These are phyloP conservation scores for Monascus purpureus DNA, from an alignment of 495 filamentous ascomycete species.

Conservation along the genomic window DNA sequence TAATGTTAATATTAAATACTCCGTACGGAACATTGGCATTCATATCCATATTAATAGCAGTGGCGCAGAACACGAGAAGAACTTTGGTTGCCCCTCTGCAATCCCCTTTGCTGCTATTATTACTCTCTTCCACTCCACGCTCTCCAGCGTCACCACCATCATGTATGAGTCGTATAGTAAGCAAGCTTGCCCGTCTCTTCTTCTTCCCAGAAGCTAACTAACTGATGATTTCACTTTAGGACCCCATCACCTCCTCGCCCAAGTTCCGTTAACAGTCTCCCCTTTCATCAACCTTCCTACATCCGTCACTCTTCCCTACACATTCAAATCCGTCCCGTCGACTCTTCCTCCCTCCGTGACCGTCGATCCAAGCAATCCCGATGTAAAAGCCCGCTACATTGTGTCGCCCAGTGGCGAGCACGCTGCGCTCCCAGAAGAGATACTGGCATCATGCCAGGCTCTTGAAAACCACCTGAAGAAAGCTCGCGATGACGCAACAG, in stretches of 20 bases:
- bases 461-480: constrained; percentile 61
- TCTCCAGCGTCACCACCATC: constrained; percentile 1
- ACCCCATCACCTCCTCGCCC: constrained; percentile 76
- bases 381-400: constrained; percentile 49
- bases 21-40: no score
- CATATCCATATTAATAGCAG: no score
- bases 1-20: no score
- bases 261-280: constrained; percentile 84
- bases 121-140: no score
- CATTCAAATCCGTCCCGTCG: constrained; percentile 77
- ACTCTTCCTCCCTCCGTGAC: constrained; percentile 68
- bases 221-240: constrained; percentile 26
- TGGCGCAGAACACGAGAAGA: no score
- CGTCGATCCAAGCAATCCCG: constrained; percentile 30
- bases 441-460: constrained; percentile 63
- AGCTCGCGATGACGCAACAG: constrained; percentile 46
- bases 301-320: constrained; percentile 86
- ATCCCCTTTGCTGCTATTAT: no score
- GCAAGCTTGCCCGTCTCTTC: constrained; percentile 2
- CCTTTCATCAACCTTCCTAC: constrained; percentile 87
- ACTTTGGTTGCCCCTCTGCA: no score
- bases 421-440: constrained; percentile 67
- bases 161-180: constrained; percentile 36
- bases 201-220: not conserved
- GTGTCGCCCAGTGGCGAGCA: constrained; percentile 56